Percentiles rank a stretch among this genome's conserved stretches.
Conservation (phyloP, 768 basidiomycete species). For the Kwoniella sp. region DNA sequence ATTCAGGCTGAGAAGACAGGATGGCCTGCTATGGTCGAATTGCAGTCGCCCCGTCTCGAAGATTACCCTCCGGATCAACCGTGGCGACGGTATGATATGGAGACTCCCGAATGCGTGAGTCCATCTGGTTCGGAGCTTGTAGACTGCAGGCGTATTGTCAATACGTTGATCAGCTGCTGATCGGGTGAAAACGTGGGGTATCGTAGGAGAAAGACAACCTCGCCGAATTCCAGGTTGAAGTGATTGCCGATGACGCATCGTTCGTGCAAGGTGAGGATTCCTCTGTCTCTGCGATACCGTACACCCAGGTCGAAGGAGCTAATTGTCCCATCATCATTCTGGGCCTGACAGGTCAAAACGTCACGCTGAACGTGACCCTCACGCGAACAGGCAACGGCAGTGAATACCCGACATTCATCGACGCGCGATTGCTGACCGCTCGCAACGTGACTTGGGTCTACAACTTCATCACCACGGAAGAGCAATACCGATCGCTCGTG, state of each 20-base stretch:
- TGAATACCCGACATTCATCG: conserved; percentile 29
- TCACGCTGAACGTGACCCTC: conserved; percentile 27
- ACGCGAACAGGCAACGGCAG: conserved; percentile 29
- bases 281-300: background rate
- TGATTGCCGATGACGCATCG: conserved; percentile 4
- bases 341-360: conserved; percentile 21
- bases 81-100: background rate
- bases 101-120: conserved; percentile 27
- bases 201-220: conserved; percentile 11
- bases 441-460: conserved; percentile 21
- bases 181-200: background rate
- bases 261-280: conserved; percentile 17
- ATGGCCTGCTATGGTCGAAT: background rate
- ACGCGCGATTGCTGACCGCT: conserved; percentile 1
- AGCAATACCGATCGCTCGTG: conserved; percentile 4
- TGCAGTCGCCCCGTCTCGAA: background rate
- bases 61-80: background rate
- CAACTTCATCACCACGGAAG: conserved; percentile 7
- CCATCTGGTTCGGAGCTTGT: no score
- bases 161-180: conserved; percentile 2
- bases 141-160: background rate
- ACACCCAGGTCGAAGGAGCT: background rate
- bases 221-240: conserved; percentile 23
- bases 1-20: background rate
- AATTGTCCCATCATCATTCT: background rate